These are phyloP conservation scores for Oryza officinalis DNA, from an alignment of 176 grass and related monocot species.

Conservation along the genomic window DNA sequence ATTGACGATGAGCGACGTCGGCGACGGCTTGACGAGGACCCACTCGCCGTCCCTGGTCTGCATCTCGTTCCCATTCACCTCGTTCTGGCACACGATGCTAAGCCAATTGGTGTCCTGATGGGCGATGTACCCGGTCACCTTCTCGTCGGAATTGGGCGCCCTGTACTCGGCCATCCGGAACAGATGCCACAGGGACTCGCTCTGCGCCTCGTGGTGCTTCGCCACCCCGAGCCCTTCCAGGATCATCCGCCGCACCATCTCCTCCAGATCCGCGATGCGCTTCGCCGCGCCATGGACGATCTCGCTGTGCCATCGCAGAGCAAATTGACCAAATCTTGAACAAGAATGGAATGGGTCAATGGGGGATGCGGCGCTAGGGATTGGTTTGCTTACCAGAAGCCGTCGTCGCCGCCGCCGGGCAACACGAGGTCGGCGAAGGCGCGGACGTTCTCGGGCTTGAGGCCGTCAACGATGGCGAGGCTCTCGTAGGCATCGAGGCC, in stretches of 20 bases:
- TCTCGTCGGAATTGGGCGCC: slow-evolving; percentile 37
- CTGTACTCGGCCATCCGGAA: slow-evolving; percentile 63
- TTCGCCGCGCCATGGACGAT: neutral
- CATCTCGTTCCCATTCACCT: slow-evolving; percentile 71
- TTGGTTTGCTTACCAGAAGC: slow-evolving; percentile 43
- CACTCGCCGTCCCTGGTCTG: slow-evolving; percentile 58
- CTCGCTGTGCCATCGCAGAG: slow-evolving; percentile 15
- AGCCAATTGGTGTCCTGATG: slow-evolving; percentile 61
- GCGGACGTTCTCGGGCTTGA: neutral
- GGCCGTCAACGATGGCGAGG: slow-evolving; percentile 49
- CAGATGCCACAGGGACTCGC: slow-evolving; percentile 33
- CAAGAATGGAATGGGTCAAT: neutral
- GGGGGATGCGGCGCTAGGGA: neutral
- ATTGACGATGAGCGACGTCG: slow-evolving; percentile 64
- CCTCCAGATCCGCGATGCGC: slow-evolving; percentile 40
- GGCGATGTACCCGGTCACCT: slow-evolving; percentile 28
- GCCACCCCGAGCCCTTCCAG: slow-evolving; percentile 57
- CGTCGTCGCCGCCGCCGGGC: slow-evolving; percentile 44
- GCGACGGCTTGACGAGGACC: slow-evolving; percentile 48
- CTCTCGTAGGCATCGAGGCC: slow-evolving; percentile 52
- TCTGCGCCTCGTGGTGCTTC: slow-evolving; percentile 37
- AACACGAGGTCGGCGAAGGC: slow-evolving; percentile 55
- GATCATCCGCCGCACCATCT: slow-evolving; percentile 62
- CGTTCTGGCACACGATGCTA: slow-evolving; percentile 68
- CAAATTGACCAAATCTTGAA: neutral